Conservation (phyloP, 2,329 filamentous ascomycete genomes). For the Tolypocladium sp. region DNA sequence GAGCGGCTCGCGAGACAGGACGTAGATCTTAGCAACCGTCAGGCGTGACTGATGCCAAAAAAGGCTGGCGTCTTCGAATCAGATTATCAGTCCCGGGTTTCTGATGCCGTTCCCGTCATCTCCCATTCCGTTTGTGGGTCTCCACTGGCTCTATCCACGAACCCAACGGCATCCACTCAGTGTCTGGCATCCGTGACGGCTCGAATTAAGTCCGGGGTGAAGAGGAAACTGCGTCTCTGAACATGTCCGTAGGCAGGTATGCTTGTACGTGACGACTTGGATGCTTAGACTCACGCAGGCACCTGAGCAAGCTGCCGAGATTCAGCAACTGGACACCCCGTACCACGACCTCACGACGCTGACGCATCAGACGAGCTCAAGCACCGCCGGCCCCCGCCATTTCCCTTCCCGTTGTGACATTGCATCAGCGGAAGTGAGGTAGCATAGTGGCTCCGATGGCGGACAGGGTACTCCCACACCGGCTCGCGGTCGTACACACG, state of each 20-base stretch:
- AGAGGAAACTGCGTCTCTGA: neutral
- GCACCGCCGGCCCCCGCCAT: neutral
- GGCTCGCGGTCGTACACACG: neutral
- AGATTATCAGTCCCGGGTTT: neutral
- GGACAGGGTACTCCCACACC: neutral
- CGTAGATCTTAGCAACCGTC: neutral
- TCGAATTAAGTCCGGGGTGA: neutral
- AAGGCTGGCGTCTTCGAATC: neutral
- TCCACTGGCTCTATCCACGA: neutral
- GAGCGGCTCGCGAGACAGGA: neutral
- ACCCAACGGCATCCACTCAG: neutral
- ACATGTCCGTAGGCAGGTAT: too few species aligned
- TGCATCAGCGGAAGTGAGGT: neutral
- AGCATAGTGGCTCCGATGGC: neutral
- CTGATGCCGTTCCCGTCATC: neutral
- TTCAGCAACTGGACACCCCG: neutral
- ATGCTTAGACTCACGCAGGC: neutral
- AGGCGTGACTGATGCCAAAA: neutral
- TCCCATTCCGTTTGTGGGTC: slow-evolving; percentile 1
- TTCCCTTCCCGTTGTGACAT: slow-evolving; percentile 2
- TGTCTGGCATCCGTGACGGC: neutral
- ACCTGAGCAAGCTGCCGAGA: neutral
- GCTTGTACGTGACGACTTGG: neutral
- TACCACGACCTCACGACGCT: neutral
- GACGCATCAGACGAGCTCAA: slow-evolving; percentile 4